These are phyloP conservation scores for Aspergillus sclerotioniger DNA, from an alignment of 495 filamentous ascomycete genomes.

Conservation along the genomic window DNA sequence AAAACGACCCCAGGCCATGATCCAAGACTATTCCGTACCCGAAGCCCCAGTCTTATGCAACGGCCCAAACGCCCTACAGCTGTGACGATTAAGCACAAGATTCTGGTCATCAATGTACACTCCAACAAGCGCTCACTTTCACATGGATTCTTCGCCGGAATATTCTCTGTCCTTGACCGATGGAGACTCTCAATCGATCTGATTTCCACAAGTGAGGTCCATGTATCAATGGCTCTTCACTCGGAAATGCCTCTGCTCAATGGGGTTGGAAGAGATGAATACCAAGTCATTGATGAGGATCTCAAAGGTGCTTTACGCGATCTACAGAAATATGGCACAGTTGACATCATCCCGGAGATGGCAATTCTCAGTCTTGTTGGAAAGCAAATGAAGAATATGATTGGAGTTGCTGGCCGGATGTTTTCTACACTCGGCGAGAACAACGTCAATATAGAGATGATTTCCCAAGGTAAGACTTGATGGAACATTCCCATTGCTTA, in stretches of 20 bases:
- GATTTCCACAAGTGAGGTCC: constrained; percentile 90
- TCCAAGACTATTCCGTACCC: constrained; percentile 45
- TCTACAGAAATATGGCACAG: constrained; percentile 72
- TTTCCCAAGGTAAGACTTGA: constrained; percentile 74
- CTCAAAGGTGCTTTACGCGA: constrained; percentile 67
- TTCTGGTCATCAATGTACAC: constrained; percentile 91
- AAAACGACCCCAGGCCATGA: constrained; percentile 46
- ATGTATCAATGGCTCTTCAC: constrained; percentile 93
- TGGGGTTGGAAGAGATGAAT: constrained; percentile 58
- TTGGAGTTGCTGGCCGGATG: constrained; percentile 86
- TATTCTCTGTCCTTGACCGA: constrained; percentile 81
- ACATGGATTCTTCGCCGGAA: constrained; percentile 87
- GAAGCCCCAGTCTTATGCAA: constrained; percentile 46
- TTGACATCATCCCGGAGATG: constrained; percentile 83
- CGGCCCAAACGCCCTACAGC: constrained; percentile 77
- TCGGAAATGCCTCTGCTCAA: constrained; percentile 54
- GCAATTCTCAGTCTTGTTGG: constrained; percentile 90
- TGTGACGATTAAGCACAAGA: constrained; percentile 92
- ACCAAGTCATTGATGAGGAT: constrained; percentile 61
- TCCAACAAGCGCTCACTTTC: constrained; percentile 85
- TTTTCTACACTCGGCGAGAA: constrained; percentile 86
- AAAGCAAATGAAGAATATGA: constrained; percentile 91
- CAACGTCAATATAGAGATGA: constrained; percentile 95
- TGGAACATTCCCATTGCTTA: constrained; percentile 11
- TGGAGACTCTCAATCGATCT: constrained; percentile 83